Evolutionary conservation across 768 basidiomycete genomes (phyloP), one percentile per base, ranked within the genome.

Genomic region (Dentipellis fragilis): DNA sequence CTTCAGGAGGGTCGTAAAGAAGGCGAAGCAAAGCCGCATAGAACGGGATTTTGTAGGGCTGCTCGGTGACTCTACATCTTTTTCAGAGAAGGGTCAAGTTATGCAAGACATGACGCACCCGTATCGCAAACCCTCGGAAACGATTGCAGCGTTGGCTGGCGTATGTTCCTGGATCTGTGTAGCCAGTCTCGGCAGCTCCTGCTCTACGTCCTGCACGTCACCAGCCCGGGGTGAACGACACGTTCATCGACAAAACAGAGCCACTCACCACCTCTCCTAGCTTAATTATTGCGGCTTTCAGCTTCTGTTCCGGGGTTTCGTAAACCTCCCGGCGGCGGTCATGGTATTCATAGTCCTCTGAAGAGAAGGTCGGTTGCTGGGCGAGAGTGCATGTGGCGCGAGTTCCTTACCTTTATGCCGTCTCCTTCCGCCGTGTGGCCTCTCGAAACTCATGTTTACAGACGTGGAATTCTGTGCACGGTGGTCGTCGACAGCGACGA

Each of bases 31-130:
- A 71, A 10, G 89, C 81, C 11, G 90, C 90, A 69, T 93, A 93
- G 66, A 84, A 88, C 0, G 92, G 87, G 37, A 90, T 87, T 75
- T 98, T 99, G 75, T 83, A 93, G 0, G 94, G 93, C 63, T 96
- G 88, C 70, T 97, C 91, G 0, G 87, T 91, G 52, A 91, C 82
- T 51, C 90, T 93, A 65, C 4, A 47, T 34, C 7, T 40, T 23
- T 56, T 51, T 53, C 49, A 16, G 51, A 19, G 52, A 39, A 6
- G 54, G 19, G 29, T n/a, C 39, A 17, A 47, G 9, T 3, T 9
- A 29, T 29, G 29, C 29, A 29, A 29, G 29, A 29, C 29, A 29
- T 21, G 19, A 57, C 57, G 56, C 60, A 87, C 90, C 79, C 85
- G 67, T 84, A 73, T 47, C 87, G 83, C 67, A 92, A 78, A 9